Conservation (phyloP, 441 rosid species). For the Biscutella laevigata region DNA sequence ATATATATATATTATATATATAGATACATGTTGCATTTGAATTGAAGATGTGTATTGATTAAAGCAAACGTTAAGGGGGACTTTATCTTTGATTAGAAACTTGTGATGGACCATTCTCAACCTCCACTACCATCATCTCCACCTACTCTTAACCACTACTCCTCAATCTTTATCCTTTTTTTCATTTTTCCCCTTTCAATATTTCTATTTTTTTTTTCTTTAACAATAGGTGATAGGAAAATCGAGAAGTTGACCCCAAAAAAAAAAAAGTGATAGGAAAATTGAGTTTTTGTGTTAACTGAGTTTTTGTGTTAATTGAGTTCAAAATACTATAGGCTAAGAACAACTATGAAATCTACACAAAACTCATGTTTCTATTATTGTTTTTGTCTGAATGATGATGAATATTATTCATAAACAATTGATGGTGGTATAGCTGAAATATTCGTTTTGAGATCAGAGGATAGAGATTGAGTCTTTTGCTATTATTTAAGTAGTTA, state of each 20-base stretch:
- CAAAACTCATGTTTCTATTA: neutral
- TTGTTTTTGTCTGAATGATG: neutral
- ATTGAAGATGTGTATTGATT: conserved; percentile 14
- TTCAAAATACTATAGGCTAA: neutral
- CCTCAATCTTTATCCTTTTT: conserved; percentile 1
- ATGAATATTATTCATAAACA: neutral
- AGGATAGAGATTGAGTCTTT: no score
- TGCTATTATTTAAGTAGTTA: no score
- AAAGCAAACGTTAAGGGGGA: conserved; percentile 23
- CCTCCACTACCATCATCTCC: conserved; percentile 28
- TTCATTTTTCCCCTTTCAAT: neutral
- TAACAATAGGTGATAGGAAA: neutral
- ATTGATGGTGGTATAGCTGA: neutral
- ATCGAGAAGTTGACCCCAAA: no score
- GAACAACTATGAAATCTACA: neutral
- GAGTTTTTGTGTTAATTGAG: no score
- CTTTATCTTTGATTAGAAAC: conserved; percentile 16
- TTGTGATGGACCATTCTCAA: conserved; percentile 24
- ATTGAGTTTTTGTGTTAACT: no score
- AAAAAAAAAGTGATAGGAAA: no score
- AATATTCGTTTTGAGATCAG: no score
- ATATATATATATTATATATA: no score
- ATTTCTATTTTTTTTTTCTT: neutral
- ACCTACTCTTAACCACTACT: conserved; percentile 32
- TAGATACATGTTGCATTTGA: conserved; percentile 9